These are phyloP conservation scores for Scheffersomyces quercinus DNA, from an alignment of 1,139 yeast species.

Conservation along the genomic window DNA sequence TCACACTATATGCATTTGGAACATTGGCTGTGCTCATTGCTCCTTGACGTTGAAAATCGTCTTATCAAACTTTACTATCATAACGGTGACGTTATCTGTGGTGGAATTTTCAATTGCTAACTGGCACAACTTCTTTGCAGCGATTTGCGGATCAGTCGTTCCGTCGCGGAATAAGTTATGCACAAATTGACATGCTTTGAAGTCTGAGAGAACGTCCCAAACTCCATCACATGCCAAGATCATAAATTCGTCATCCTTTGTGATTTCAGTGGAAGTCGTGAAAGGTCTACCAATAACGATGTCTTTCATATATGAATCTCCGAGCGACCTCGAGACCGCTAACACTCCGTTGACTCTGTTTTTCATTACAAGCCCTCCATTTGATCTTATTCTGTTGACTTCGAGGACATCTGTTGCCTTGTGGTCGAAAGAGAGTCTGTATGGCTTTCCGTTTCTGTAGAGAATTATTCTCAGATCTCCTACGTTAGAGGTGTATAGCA, in stretches of 20 bases:
- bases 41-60: constrained; percentile 32
- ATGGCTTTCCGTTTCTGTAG: constrained; percentile 70
- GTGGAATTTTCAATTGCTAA: constrained; percentile 79
- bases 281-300: constrained; percentile 89
- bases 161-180: constrained; percentile 37
- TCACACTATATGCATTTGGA: too few species aligned
- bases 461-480: constrained; percentile 90
- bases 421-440: constrained; percentile 87
- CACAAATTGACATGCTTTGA: constrained; percentile 74
- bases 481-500: constrained; percentile 91
- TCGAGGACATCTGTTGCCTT: constrained; percentile 86
- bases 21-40: background rate
- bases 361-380: constrained; percentile 87
- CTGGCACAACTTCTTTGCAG: constrained; percentile 68
- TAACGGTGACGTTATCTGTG: constrained; percentile 90
- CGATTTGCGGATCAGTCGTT: constrained; percentile 52
- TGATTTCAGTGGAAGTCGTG: constrained; percentile 82
- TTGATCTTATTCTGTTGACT: constrained; percentile 67
- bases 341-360: constrained; percentile 94
- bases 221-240: constrained; percentile 93
- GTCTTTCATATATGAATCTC: constrained; percentile 92
- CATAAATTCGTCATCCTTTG: constrained; percentile 65
- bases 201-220: constrained; percentile 90
- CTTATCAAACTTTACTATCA: constrained; percentile 70
- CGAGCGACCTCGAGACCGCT: constrained; percentile 92